Base-by-base conservation (phyloP, 345 rosid genomes). In the Lepidium sativum region DNA sequence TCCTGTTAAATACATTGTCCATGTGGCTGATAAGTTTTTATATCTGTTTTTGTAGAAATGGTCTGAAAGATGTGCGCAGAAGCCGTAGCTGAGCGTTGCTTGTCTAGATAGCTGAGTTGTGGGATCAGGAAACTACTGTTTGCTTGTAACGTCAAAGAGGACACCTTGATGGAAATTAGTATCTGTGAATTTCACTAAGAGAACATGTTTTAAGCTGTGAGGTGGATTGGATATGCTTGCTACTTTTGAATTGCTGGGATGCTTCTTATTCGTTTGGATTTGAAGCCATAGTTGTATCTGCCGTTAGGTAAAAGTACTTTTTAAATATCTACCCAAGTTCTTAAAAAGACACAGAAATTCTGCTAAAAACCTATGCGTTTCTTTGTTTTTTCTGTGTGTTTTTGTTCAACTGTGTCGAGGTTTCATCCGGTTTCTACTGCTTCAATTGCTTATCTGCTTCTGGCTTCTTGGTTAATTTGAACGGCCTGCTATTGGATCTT, bases 31-130 rank as follows among this genome's bases (percentile, higher is more conserved):
- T 49, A 49, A 17, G 15, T 13, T 35, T 34, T 27, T 35, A 11
- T 10, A 2, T 35, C 4, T 63, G 17, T 65, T 58, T 61, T 41
- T 74, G 65, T 91, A 92, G 98, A 44, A 87, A 87, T 77, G 95
- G 88, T 65, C 43, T 42, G 60, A 82, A 84, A 74, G 98, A 92
- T 58, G 86, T 86, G 37, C 94, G 84, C 70, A 75, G 92, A 55
- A 92, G 97, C 86, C 80, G 97, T 79, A 92, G 98, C 80, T 92
- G 68, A 83, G 72, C 40, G 51, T 44, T 52, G 29, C 59, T 27
- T 64, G 51, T 52, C 52, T 29, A 52, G 34, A 42, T 67, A 56
- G 67, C 75, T n/a, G 48, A 59, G 59, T 49, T 57, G 32, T 51
- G 70, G 49, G 71, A 69, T 43, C 73, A 69, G 65, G 71, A 65